Base-by-base conservation (phyloP, 345 rosid species). In the Sapria himalayana region DNA sequence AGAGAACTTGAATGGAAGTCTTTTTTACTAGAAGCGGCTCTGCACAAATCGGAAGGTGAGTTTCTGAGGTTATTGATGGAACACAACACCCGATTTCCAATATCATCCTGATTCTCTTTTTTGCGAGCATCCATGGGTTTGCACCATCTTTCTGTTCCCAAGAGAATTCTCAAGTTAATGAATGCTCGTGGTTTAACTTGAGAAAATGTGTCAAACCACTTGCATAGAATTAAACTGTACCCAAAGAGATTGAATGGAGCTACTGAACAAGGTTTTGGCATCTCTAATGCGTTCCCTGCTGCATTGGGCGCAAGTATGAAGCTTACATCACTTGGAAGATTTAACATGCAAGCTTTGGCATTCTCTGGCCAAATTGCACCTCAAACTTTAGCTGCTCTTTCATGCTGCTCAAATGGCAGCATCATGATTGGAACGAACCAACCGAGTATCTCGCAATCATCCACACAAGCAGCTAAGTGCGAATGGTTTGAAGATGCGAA, bases 151-250 rank as follows among this genome's bases (percentile, higher is more conserved):
- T n/a, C 77, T 60, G 79, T 78, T 27, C 94, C 85, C 9, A 81
- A 81, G 68, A 53, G 75, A 58, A 75, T 81, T 41, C 85, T 81
- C 0, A 85, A 81, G 56, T 54, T 78, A 73, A 81, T 81, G 94
- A 78, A 70, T 29, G 78, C 75, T 18, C 82, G 81, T 39, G 75
- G 80, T 27, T 55, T 81, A 58, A 74, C 82, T 20, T 67, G 92
- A 65, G 85, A 75, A 62, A 81, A 81, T 44, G 82, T 81, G 22
- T 85, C 94, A 31, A 81, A 85, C 52, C 92, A 78, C 71, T 61
- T 81, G 67, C 77, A 80, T 85, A 80, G 76, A 54, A 71, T 73
- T 49, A 64, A 86, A 54, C 52, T 80, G 50, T 80, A 76, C 62
- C 34, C 73, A 65, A 80, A 59, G 70, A 69, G 82, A 53, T 43